These are phyloP conservation scores for Chaetomium olivaceum DNA, from an alignment of 2,329 filamentous ascomycete genomes.

Conservation along the genomic window DNA sequence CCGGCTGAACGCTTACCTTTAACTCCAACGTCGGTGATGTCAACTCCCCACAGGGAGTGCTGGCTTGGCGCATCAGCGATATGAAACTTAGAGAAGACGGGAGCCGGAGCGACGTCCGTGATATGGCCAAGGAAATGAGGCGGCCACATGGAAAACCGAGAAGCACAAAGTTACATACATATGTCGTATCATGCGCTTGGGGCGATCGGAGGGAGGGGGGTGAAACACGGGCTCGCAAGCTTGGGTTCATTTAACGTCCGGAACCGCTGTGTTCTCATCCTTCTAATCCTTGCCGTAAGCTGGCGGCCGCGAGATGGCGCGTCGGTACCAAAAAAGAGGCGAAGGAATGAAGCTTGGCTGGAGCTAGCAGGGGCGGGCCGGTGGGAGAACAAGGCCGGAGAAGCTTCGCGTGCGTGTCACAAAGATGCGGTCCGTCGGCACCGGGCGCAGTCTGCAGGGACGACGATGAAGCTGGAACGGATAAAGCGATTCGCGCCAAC, in stretches of 20 bases:
- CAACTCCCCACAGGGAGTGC: not conserved
- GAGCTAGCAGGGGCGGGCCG: not conserved
- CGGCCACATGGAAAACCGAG: conserved; percentile 7
- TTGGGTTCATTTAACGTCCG: not conserved
- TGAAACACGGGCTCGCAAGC: conserved; percentile 26
- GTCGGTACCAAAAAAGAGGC: conserved; percentile 2
- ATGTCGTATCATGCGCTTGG: conserved; percentile 26
- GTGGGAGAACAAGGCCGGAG: not conserved
- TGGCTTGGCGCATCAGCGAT: not conserved
- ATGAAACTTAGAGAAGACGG: not conserved
- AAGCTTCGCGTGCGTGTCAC: conserved; percentile 1
- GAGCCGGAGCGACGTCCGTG: not conserved
- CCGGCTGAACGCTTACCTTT: not conserved
- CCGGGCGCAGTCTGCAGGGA: not conserved
- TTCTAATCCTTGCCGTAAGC: not conserved
- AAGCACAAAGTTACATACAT: not conserved
- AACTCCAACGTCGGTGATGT: not conserved
- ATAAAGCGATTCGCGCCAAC: not conserved
- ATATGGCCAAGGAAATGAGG: not conserved
- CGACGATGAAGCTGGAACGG: not conserved
- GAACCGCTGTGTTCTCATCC: not conserved
- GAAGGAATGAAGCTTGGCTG: not conserved
- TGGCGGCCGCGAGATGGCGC: not conserved
- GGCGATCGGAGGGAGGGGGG: conserved; percentile 7
- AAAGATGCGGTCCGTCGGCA: not conserved